Evolutionary conservation across 805 yeast genomes (phyloP), one percentile per base, ranked within the genome.

Genomic region (Wickerhamiella vanderwaltii): DNA sequence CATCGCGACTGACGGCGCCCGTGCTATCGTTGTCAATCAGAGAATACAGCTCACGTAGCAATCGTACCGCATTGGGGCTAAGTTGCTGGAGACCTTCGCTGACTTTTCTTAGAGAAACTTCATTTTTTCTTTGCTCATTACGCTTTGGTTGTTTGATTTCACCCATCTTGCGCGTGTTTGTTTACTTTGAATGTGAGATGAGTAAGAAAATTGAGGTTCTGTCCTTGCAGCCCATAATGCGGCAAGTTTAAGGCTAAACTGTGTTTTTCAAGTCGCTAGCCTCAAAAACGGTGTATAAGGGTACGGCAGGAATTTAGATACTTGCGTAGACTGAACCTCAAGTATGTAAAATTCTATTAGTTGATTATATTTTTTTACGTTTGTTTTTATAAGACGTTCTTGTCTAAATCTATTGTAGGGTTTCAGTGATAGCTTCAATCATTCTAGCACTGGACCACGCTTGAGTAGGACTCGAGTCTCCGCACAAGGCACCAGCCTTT

Each of bases 391-490:
- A n/a, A n/a, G n/a, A n/a, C n/a, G n/a, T n/a, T n/a, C n/a, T n/a
- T n/a, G n/a, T n/a, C n/a, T n/a, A n/a, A n/a, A n/a, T n/a, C n/a
- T n/a, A n/a, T n/a, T n/a, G n/a, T n/a, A n/a, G n/a, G n/a, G n/a
- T n/a, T n/a, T 7, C 95, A 48, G 70, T 68, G 58, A 74, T 82
- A 41, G 88, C 62, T 58, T 88, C 97, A 24, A 88, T 59, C 44
- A 91, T 61, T 53, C 95, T 83, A 2, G 91, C 78, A 0, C 88
- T 64, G 56, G 95, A 83, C 98, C 98, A 88, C 0, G 97, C 96
- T 59, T 88, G 98, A 0, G 96, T 79, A 2, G 96, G 95, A 49
- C 94, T 81, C 1, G 95, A 83, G 59, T 91, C 97, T 13, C 57
- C 54, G 58, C 98, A 88, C 7, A 75, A 52, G 23, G 66, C 77